Percentiles rank a stretch among this genome's conserved stretches.
Evolutionary conservation across 306 rosid species (phyloP).

Genomic region (Fragaria ananassa): DNA sequence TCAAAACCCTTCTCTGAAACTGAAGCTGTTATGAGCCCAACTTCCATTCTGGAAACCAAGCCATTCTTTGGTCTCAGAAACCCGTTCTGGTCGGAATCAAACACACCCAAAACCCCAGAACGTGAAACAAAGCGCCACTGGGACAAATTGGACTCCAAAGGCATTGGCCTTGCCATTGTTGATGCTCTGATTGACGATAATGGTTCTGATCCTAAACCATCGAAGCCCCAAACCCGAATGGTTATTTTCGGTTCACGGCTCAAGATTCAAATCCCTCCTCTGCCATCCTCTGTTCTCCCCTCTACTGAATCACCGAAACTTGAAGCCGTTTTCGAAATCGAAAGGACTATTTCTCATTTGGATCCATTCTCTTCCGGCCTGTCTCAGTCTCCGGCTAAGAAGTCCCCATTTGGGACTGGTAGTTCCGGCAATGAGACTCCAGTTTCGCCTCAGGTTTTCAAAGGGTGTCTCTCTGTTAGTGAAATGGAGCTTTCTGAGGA

Average conservation of each 20-base stretch:
- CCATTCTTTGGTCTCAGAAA: slow-evolving; percentile 50
- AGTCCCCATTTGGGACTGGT: slow-evolving; percentile 31
- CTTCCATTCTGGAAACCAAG: slow-evolving; percentile 73
- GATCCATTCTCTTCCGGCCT: slow-evolving; percentile 39
- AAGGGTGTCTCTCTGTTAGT: slow-evolving; percentile 50
- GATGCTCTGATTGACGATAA: slow-evolving; percentile 62
- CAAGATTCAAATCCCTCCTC: slow-evolving; percentile 64
- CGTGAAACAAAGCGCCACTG: slow-evolving; percentile 50
- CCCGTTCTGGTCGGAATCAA: slow-evolving; percentile 58
- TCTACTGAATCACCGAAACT: slow-evolving; percentile 37
- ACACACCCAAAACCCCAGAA: slow-evolving; percentile 41
- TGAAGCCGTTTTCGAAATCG: slow-evolving; percentile 31
- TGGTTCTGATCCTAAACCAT: slow-evolving; percentile 26
- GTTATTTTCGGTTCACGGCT: slow-evolving; percentile 83
- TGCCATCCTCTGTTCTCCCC: slow-evolving; percentile 22
- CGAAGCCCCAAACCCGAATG: slow-evolving; percentile 45
- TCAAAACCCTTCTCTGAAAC: slow-evolving; percentile 48
- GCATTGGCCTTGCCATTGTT: slow-evolving; percentile 75
- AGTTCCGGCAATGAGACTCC: slow-evolving; percentile 26
- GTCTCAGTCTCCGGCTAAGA: slow-evolving; percentile 33
- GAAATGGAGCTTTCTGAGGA: slow-evolving; percentile 91
- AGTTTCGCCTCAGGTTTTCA: slow-evolving; percentile 35
- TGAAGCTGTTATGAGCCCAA: slow-evolving; percentile 67
- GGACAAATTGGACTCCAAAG: slow-evolving; percentile 54
- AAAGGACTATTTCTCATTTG: slow-evolving; percentile 36